Conservation (phyloP, 2,329 filamentous ascomycete species). For the Cryphonectria japonica region DNA sequence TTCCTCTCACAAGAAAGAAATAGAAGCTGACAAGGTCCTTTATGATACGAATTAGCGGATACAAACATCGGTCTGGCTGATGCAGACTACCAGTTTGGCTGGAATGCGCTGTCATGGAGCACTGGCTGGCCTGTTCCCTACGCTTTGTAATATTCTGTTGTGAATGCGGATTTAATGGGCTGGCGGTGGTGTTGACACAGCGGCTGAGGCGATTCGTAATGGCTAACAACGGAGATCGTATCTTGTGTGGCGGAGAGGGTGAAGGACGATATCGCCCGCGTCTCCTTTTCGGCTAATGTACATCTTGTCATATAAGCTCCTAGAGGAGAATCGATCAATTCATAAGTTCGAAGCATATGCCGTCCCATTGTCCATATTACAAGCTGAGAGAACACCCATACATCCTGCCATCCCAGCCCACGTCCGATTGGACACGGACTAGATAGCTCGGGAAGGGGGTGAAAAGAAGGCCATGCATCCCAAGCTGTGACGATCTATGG, state of each 20-base stretch:
- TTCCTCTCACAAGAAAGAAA: too few relatives aligned
- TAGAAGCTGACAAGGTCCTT: neutral
- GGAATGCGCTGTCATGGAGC: conserved; percentile 48
- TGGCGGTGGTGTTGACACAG: too few relatives aligned
- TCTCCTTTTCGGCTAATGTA: too few relatives aligned
- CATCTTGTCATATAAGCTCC: too few relatives aligned
- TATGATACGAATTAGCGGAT: conserved; percentile 43
- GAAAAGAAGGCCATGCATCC: neutral
- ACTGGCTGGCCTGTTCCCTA: conserved; percentile 46
- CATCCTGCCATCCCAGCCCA: neutral
- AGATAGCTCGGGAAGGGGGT: neutral
- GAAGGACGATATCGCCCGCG: too few relatives aligned
- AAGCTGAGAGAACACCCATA: neutral
- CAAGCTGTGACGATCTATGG: neutral
- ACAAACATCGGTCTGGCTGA: conserved; percentile 57
- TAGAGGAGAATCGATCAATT: neutral
- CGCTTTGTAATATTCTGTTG: too few relatives aligned
- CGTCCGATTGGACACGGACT: too few relatives aligned
- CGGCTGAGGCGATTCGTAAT: too few relatives aligned
- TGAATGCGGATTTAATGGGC: neutral
- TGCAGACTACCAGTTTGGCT: conserved; percentile 49
- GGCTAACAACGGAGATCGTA: too few relatives aligned
- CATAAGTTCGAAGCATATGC: neutral
- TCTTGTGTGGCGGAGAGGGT: too few relatives aligned
- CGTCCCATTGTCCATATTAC: neutral